phyloP scores from a whole-genome alignment of 768 basidiomycete species.

The Leucogyrophana mollusca region DNA sequence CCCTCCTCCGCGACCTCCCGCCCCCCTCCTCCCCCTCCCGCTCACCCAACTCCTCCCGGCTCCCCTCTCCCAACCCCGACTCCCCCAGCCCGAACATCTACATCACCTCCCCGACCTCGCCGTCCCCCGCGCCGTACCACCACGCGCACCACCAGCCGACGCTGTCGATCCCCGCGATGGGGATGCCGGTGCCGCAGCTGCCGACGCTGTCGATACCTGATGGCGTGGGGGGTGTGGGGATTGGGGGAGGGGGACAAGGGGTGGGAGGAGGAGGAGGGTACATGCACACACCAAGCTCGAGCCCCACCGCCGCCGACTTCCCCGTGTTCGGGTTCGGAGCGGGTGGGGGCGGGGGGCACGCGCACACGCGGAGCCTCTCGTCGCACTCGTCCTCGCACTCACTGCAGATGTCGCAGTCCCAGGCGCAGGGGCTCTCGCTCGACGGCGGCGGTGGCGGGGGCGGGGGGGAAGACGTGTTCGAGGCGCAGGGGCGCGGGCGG shows the following conservation, averaged over 20 bases:
- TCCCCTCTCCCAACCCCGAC: constrained; percentile 16
- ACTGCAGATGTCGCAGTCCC: constrained; percentile 10
- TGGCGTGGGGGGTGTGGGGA: background rate
- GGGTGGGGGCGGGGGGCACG: too few relatives aligned
- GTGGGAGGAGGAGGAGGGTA: too few relatives aligned
- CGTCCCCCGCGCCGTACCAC: constrained; percentile 25
- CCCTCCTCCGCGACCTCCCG: constrained; percentile 17
- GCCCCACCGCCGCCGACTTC: constrained; percentile 24
- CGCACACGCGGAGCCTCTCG: constrained; percentile 29
- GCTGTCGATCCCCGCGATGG: constrained; percentile 8
- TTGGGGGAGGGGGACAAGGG: too few relatives aligned
- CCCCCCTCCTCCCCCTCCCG: constrained; percentile 15
- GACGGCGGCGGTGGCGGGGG: constrained; percentile 6
- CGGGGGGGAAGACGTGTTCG: constrained; percentile 24
- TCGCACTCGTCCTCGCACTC: constrained; percentile 25
- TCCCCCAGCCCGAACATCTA: constrained; percentile 61
- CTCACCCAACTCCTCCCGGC: constrained; percentile 23
- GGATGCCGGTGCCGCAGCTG: background rate
- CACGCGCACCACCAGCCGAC: constrained; percentile 11
- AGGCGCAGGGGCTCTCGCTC: constrained; percentile 15
- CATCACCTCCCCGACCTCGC: constrained; percentile 61
- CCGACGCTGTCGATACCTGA: constrained; percentile 6
- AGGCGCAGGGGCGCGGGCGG: constrained; percentile 16
- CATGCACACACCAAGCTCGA: constrained; percentile 26
- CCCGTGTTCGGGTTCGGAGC: constrained; percentile 7